Conservation (phyloP, 352 stramenopile genomes). For the Ophiocytium majus region DNA sequence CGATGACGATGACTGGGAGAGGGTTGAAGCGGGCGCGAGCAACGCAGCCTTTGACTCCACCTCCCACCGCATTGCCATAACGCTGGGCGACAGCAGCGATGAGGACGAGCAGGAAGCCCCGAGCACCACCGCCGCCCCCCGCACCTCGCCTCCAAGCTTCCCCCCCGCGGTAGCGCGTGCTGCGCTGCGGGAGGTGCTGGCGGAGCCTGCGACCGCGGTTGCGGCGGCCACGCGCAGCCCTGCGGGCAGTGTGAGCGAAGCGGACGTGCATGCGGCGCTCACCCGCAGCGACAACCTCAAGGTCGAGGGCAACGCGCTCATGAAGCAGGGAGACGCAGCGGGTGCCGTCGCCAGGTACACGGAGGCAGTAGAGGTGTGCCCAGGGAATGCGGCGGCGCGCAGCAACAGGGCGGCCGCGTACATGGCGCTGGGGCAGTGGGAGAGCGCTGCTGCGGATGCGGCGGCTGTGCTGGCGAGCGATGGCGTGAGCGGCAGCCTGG, state of each 20-base stretch:
- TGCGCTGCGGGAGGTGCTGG: neutral
- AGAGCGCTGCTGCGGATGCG: neutral
- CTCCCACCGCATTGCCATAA: no score
- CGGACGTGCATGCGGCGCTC: neutral
- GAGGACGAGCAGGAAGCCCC: neutral
- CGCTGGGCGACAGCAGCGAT: no score
- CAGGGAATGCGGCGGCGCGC: neutral
- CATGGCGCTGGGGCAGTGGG: conserved; percentile 11
- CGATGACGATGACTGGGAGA: no score
- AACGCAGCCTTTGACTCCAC: no score
- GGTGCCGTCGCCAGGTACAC: neutral
- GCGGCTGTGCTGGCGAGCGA: neutral
- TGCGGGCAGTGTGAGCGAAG: neutral
- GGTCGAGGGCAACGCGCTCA: conserved; percentile 2
- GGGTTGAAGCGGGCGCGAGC: no score
- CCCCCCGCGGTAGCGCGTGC: no score
- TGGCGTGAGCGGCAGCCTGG: neutral
- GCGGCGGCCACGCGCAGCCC: neutral
- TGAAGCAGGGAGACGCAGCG: neutral
- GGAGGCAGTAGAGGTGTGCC: neutral
- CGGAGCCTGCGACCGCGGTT: neutral
- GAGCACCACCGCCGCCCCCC: no score
- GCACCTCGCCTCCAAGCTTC: neutral
- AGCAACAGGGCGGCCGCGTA: neutral
- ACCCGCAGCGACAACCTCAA: neutral